Base-by-base conservation (phyloP, 495 filamentous ascomycete genomes). In the Parathielavia appendiculata region DNA sequence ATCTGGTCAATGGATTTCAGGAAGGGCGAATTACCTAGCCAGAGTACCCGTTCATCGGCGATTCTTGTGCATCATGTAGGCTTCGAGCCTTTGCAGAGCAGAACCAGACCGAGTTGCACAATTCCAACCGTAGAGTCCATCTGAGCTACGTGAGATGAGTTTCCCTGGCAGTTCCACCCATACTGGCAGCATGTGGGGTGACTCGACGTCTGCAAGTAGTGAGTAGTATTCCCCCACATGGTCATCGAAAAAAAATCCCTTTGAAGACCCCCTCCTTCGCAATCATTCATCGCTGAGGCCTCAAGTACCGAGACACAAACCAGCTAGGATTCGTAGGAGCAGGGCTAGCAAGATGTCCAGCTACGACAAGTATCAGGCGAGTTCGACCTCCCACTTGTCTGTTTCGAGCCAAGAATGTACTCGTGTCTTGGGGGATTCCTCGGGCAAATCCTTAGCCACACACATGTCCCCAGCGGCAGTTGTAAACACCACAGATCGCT, bases 341-440 rank as follows among this genome's bases (percentile, higher is more conserved):
- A 19, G 4, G 9, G 19, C 11, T 39, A 19, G 38, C 41, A 69
- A 61, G 59, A 87, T 87, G 84, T 82, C 85, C 43, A 79, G 69
- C 72, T 81, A 83, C 73, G 82, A 87, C 74, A 79, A 78, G 65
- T 88, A 88, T 68, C 61, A 65, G 63, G 65, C 59, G 56, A 17
- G 55, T 12, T 19, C 47, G 51, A 26, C 48, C 32, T 1, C 19
- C 39, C 20, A 12, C 43, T 17, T 22, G 44, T 52, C 12, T n/a
- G n/a, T n/a, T 39, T 32, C 8, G 11, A 9, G 35, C 11, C 13
- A 38, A 38, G 35, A 38, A 11, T 38, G 10, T 38, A 6, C 26
- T 30, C 3, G 2, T 38, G 35, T 38, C 10, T 38, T 38, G 35
- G 35, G 13, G 1, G 35, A 10, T 3, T 3, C 1, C 2, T 12